Evolutionary conservation across 129 eudicot genomes (phyloP).

Genomic region (Silybum marianum): DNA sequence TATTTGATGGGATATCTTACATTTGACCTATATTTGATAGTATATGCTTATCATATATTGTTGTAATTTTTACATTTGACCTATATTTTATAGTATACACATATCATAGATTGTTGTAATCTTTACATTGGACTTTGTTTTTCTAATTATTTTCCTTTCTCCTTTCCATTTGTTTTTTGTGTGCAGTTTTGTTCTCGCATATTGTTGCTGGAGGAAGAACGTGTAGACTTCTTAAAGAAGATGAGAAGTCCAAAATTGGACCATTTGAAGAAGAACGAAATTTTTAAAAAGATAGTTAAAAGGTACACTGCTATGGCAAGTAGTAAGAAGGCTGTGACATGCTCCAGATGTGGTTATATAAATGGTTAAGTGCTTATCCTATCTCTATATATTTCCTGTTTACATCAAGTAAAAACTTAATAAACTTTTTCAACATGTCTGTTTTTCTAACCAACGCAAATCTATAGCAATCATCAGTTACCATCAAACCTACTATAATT

Average conservation of each 20-base stretch:
- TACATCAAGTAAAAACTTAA: background rate
- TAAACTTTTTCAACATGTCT: background rate
- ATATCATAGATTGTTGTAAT: constrained; percentile 11
- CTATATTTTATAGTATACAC: background rate
- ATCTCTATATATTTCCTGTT: background rate
- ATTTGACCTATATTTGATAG: background rate
- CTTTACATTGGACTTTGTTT: background rate
- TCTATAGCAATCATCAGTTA: background rate
- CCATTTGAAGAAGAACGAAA: constrained; percentile 54
- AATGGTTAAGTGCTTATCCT: constrained; percentile 64
- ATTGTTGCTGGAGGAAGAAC: constrained; percentile 67
- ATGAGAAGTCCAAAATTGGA: constrained; percentile 76
- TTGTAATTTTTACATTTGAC: constrained; percentile 8
- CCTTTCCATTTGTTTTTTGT: constrained; percentile 1
- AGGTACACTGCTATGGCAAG: constrained; percentile 66
- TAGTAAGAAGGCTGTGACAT: constrained; percentile 53
- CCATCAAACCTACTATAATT: background rate
- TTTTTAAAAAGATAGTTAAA: constrained; percentile 60
- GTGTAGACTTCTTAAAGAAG: constrained; percentile 52
- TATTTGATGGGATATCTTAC: background rate
- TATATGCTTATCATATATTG: background rate
- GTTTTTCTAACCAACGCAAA: background rate
- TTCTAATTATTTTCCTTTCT: background rate
- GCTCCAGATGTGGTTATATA: constrained; percentile 77
- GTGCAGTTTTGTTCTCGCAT: constrained; percentile 71